Evolutionary conservation across 495 filamentous ascomycete species (phyloP).

Genomic region (Aspergillus diversus): DNA sequence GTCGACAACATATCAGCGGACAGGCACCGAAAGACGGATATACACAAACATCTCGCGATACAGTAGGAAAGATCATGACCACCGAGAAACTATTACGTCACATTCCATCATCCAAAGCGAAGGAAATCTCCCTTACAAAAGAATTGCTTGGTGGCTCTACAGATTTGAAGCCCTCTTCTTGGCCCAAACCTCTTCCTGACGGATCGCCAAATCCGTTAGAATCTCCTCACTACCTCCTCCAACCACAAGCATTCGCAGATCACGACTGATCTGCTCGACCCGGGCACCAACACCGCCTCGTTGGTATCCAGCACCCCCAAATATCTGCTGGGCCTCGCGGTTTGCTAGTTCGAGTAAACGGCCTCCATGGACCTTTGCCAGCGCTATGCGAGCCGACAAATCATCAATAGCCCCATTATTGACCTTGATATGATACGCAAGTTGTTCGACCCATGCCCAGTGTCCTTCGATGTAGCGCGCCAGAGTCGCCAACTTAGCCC

Average conservation of each 20-base stretch:
- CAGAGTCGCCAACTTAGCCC: slow-evolving; percentile 1
- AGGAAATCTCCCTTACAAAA: too few relatives aligned
- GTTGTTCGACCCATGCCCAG: slow-evolving; percentile 15
- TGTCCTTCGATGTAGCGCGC: slow-evolving; percentile 1
- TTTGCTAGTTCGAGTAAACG: not conserved
- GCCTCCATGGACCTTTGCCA: slow-evolving; percentile 8
- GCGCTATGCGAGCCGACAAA: not conserved
- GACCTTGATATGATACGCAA: slow-evolving; percentile 12
- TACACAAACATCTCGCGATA: too few relatives aligned
- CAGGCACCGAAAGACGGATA: too few relatives aligned
- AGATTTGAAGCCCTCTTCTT: not conserved
- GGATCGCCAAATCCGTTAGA: not conserved
- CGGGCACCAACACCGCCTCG: slow-evolving; percentile 7
- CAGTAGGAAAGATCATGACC: too few relatives aligned
- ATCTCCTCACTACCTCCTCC: slow-evolving; percentile 13
- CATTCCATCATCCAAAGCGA: too few relatives aligned
- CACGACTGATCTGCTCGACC: slow-evolving; percentile 9
- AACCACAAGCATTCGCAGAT: slow-evolving; percentile 4
- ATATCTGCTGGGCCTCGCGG: slow-evolving; percentile 8
- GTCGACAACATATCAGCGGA: too few relatives aligned
- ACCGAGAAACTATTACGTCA: too few relatives aligned
- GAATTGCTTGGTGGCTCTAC: not conserved
- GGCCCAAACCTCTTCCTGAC: not conserved
- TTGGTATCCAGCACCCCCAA: slow-evolving; percentile 5
- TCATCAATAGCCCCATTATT: slow-evolving; percentile 1